phyloP scores from a whole-genome alignment of 768 basidiomycete genomes.

The Leccinum broughii region DNA sequence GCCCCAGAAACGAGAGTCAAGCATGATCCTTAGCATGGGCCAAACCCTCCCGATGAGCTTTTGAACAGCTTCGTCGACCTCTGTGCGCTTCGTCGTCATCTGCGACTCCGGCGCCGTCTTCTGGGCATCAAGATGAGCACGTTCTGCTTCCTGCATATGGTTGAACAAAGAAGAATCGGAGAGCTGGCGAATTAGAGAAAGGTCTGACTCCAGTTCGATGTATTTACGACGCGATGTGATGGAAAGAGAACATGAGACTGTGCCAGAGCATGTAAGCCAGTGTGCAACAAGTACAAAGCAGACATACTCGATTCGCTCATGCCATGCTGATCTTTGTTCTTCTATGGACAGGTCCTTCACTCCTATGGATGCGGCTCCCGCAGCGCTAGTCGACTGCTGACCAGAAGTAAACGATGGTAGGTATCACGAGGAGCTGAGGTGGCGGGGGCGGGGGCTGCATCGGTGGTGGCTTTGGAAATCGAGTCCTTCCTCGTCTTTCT shows the following conservation, averaged over 20 bases:
- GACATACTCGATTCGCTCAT: conserved; percentile 42
- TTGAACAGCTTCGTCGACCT: conserved; percentile 31
- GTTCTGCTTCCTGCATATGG: conserved; percentile 27
- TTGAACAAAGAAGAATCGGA: conserved; percentile 24
- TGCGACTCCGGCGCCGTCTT: conserved; percentile 24
- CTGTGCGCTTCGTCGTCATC: conserved; percentile 33
- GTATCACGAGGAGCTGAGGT: conserved; percentile 18
- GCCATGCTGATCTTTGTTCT: conserved; percentile 40
- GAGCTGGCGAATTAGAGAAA: conserved; percentile 28
- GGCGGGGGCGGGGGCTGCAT: conserved; percentile 23
- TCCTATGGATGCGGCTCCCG: conserved; percentile 3
- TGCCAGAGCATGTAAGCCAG: conserved; percentile 1
- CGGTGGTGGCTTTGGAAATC: conserved; percentile 10
- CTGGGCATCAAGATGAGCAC: conserved; percentile 24
- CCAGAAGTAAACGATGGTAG: conserved; percentile 23
- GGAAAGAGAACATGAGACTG: conserved; percentile 38
- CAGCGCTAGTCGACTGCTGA: conserved; percentile 9
- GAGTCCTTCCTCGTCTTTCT: too few species aligned
- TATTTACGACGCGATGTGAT: conserved; percentile 36
- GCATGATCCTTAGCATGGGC: conserved; percentile 33
- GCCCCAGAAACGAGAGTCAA: too few species aligned
- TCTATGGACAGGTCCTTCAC: conserved; percentile 32
- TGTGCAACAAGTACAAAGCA: neutral
- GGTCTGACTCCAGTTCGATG: conserved; percentile 33
- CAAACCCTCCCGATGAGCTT: conserved; percentile 39